Evolutionary conservation across 163 green algal species (phyloP).

Genomic region (Scenedesmus sp.): DNA sequence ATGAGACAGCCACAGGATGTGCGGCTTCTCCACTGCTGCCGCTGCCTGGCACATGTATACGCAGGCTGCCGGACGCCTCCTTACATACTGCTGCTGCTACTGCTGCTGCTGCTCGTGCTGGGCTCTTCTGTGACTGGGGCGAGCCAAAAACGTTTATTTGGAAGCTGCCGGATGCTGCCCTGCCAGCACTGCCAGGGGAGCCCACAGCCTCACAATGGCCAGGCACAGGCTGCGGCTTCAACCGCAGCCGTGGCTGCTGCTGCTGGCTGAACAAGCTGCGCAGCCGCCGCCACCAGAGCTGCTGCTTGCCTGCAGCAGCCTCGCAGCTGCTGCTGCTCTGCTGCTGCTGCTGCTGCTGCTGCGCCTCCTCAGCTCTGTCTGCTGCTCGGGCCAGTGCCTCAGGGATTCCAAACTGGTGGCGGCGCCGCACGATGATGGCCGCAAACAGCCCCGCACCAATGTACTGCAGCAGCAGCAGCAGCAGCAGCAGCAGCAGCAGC

Average conservation of each 20-base stretch:
- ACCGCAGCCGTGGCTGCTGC: background rate
- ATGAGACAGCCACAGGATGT: background rate
- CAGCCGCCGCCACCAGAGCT: background rate
- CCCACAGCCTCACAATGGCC: background rate
- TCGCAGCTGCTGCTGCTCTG: background rate
- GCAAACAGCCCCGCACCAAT: slow-evolving; percentile 50
- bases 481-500: background rate
- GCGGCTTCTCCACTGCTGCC: background rate
- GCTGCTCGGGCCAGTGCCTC: slow-evolving; percentile 34
- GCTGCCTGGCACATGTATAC: background rate
- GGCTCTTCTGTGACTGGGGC: background rate
- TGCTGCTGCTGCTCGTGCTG: background rate
- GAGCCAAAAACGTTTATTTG: background rate
- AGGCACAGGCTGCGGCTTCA: background rate
- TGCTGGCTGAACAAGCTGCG: background rate
- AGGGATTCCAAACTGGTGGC: slow-evolving; percentile 51
- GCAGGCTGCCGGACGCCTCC: background rate
- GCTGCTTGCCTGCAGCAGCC: background rate
- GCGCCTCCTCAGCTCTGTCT: background rate
- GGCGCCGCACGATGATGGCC: slow-evolving; percentile 37
- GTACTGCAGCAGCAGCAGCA: slow-evolving; percentile 36
- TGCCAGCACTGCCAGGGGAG: background rate
- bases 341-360: slow-evolving; percentile 2
- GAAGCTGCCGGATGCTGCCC: slow-evolving; percentile 8
- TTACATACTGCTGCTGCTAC: slow-evolving; percentile 16